phyloP scores from a whole-genome alignment of 2,329 filamentous ascomycete species.

The Fusarium keratoplasticum region DNA sequence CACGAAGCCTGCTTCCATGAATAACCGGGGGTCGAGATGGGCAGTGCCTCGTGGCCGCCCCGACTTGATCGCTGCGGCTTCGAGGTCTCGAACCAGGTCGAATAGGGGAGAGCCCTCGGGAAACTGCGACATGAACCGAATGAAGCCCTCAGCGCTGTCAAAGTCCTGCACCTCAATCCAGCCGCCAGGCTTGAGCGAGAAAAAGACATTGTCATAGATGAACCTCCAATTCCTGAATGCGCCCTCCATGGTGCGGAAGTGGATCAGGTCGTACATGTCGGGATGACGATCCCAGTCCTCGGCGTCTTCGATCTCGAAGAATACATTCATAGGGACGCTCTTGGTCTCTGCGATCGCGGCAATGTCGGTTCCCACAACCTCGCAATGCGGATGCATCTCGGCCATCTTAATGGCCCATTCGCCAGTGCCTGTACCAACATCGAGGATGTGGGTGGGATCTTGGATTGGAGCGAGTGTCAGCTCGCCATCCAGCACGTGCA shows the following conservation, averaged over 20 bases:
- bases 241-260: constrained; percentile 67
- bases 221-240: constrained; percentile 67
- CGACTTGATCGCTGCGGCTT: constrained; percentile 56
- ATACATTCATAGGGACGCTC: constrained; percentile 67
- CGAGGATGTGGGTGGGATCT: constrained; percentile 59
- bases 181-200: constrained; percentile 66
- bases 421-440: constrained; percentile 70
- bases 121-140: constrained; percentile 52
- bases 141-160: constrained; percentile 56
- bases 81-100: constrained; percentile 54
- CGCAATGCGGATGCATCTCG: constrained; percentile 63
- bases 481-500: constrained; percentile 61
- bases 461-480: constrained; percentile 57
- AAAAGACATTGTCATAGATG: constrained; percentile 64
- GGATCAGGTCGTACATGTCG: constrained; percentile 66
- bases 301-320: constrained; percentile 70
- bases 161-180: constrained; percentile 69
- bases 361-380: constrained; percentile 70
- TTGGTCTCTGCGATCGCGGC: constrained; percentile 67
- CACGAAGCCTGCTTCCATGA: constrained; percentile 63
- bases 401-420: constrained; percentile 65
- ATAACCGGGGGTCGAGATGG: constrained; percentile 59
- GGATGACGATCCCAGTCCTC: constrained; percentile 68
- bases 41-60: constrained; percentile 58
- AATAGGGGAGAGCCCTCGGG: constrained; percentile 58